phyloP scores from a whole-genome alignment of 140 eudicot species.

The Ambrosia hybrid region DNA sequence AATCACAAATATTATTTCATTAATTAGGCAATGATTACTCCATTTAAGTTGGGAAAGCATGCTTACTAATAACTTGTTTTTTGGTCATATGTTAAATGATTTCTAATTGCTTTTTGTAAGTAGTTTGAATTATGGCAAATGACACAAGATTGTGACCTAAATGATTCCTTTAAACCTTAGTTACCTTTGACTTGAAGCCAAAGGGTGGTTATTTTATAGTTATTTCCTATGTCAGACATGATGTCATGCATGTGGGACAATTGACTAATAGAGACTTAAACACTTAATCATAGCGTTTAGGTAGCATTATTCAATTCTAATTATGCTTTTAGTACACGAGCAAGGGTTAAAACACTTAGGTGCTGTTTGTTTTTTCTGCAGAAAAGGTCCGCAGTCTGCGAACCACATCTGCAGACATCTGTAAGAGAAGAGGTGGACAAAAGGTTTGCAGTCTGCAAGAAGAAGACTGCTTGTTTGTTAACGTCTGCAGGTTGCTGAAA shows the following conservation, averaged over 20 bases:
- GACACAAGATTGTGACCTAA: conserved; percentile 26
- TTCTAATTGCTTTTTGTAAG: no score
- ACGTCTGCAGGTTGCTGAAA: no score
- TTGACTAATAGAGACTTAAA: conserved; percentile 46
- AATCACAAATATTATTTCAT: conserved; percentile 16
- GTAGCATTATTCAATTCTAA: conserved; percentile 8
- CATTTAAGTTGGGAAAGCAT: conserved; percentile 33
- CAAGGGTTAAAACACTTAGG: conserved; percentile 8
- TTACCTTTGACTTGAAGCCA: conserved; percentile 56
- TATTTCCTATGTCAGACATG: conserved; percentile 20
- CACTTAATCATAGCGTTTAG: conserved; percentile 42
- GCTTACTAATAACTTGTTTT: conserved; percentile 14
- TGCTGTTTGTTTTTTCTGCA: no score
- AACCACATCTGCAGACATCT: no score
- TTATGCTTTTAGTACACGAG: conserved; percentile 23
- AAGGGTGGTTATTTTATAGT: conserved; percentile 41
- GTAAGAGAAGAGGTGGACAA: no score
- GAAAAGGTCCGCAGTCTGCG: no score
- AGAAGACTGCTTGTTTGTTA: no score
- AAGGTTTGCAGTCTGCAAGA: no score
- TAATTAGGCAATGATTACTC: conserved; percentile 32
- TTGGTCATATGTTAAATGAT: no score
- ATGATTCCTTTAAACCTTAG: conserved; percentile 40
- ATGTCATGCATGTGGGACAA: conserved; percentile 45
- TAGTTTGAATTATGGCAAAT: no score